phyloP scores from a whole-genome alignment of 2,329 filamentous ascomycete genomes.

The Microdochium bolleyi region DNA sequence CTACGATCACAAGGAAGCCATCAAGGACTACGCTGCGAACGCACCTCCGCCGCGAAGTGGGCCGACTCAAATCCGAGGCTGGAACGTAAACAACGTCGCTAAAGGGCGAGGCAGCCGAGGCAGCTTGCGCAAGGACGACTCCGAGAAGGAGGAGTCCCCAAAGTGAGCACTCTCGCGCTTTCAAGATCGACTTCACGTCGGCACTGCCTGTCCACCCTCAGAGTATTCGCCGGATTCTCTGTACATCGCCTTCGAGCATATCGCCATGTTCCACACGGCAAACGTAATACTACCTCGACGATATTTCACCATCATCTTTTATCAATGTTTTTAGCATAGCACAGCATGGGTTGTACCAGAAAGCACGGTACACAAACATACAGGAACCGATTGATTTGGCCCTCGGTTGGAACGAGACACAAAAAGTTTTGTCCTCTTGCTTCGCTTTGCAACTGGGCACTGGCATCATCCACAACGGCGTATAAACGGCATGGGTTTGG shows the following conservation, averaged over 20 bases:
- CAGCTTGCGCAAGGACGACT: conserved; percentile 16
- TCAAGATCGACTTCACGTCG: background rate
- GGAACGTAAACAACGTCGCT: conserved; percentile 39
- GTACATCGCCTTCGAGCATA: too few relatives aligned
- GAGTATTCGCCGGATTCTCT: too few relatives aligned
- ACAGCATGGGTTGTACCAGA: background rate
- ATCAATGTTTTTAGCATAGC: background rate
- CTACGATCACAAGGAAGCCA: conserved; percentile 45
- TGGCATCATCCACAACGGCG: background rate
- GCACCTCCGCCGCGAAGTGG: conserved; percentile 48
- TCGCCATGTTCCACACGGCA: too few relatives aligned
- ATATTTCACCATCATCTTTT: background rate
- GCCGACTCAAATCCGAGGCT: conserved; percentile 48
- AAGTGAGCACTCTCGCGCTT: conserved; percentile 4
- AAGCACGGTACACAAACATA: background rate
- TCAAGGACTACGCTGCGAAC: conserved; percentile 48
- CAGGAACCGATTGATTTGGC: background rate
- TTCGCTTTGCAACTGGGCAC: background rate
- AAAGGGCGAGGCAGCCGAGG: conserved; percentile 18
- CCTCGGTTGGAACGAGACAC: background rate
- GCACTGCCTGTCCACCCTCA: background rate
- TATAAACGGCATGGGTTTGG: background rate
- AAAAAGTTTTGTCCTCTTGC: background rate
- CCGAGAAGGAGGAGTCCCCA: conserved; percentile 13
- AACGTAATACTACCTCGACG: background rate